phyloP scores from a whole-genome alignment of 2,329 filamentous ascomycete genomes.

The Atkinsonella hypoxylon region DNA sequence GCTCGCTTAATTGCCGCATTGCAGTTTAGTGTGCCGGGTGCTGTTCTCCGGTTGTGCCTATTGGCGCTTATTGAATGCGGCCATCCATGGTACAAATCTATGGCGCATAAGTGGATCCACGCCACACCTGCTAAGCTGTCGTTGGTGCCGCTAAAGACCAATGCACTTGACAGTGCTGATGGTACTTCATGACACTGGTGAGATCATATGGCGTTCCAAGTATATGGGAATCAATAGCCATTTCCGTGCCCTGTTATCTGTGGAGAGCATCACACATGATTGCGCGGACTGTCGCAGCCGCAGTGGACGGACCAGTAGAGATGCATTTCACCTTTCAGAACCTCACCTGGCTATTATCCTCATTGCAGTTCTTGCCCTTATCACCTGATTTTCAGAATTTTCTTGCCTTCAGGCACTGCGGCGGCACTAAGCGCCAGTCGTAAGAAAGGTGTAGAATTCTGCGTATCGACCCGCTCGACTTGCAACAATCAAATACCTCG shows the following conservation, averaged over 20 bases:
- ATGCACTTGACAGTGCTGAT: too few relatives aligned
- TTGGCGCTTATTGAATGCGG: constrained; percentile 11
- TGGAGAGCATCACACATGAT: too few relatives aligned
- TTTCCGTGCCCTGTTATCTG: too few relatives aligned
- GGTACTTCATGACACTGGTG: too few relatives aligned
- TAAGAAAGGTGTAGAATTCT: constrained; percentile 4
- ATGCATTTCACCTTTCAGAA: background rate
- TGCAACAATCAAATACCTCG: background rate
- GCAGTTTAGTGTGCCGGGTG: constrained; percentile 15
- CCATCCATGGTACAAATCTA: background rate
- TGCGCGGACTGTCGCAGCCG: background rate
- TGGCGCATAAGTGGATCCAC: background rate
- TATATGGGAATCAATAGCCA: too few relatives aligned
- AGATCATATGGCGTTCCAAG: too few relatives aligned
- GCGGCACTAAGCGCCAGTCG: constrained; percentile 3
- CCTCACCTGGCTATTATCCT: background rate
- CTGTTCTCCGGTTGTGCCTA: constrained; percentile 9
- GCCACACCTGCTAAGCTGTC: background rate
- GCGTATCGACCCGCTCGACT: background rate
- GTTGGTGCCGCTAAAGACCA: too few relatives aligned
- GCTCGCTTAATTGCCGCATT: constrained; percentile 24
- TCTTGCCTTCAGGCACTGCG: background rate
- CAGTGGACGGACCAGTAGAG: background rate
- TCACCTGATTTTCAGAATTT: background rate
- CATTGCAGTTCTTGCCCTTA: background rate